A percentile compares a stretch with the other conserved stretches of the same genome.
Conservation (phyloP, 1,284 basidiomycete genomes). For the Trichosporon inkin region DNA sequence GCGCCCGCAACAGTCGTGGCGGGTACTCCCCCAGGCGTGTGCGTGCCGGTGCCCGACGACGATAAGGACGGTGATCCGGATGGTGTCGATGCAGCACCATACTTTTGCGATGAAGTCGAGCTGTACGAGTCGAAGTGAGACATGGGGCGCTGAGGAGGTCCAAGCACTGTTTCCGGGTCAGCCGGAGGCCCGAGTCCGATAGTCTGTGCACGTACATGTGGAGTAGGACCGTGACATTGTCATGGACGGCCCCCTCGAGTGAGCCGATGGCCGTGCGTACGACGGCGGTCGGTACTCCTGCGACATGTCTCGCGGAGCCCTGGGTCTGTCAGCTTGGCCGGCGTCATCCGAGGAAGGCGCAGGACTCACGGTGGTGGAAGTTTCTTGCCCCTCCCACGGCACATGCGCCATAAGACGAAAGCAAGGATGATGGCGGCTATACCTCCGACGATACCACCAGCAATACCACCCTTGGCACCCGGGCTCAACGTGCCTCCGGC, state of each 20-base stretch:
- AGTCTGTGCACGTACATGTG: conserved; percentile 27
- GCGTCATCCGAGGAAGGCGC: background rate
- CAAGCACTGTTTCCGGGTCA: conserved; percentile 22
- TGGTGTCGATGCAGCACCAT: conserved; percentile 1
- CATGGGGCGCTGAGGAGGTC: conserved; percentile 19
- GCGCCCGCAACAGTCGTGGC: background rate
- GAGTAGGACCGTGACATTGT: conserved; percentile 30
- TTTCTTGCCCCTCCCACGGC: conserved; percentile 35
- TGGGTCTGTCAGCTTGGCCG: conserved; percentile 16
- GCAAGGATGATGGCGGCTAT: conserved; percentile 30
- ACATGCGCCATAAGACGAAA: conserved; percentile 29
- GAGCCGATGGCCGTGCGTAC: conserved; percentile 1
- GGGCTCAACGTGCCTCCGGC: conserved; percentile 26
- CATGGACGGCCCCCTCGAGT: conserved; percentile 19
- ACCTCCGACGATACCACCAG: conserved; percentile 39
- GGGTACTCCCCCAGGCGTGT: conserved; percentile 21
- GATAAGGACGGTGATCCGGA: conserved; percentile 31
- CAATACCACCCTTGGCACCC: conserved; percentile 46
- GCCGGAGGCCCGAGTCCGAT: background rate
- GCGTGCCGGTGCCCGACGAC: conserved; percentile 25
- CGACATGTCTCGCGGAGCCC: conserved; percentile 36
- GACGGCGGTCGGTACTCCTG: conserved; percentile 18
- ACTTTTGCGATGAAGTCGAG: conserved; percentile 11
- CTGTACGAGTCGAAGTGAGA: conserved; percentile 34
- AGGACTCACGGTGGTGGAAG: conserved; percentile 44